Base-by-base conservation (phyloP, 1,139 yeast genomes). In the Yamadazyma blattariae region DNA sequence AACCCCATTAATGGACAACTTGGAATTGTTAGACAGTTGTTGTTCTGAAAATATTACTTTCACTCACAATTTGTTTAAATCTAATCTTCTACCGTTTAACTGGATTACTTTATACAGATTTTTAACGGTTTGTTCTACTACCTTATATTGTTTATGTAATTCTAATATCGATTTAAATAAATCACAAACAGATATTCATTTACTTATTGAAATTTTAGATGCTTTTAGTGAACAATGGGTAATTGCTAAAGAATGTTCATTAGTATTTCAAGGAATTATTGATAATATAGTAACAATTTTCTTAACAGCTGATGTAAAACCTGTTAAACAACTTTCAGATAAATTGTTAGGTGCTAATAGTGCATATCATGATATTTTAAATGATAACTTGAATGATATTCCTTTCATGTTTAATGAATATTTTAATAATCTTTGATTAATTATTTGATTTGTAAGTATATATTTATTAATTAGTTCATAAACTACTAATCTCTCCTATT, bases 81-180 rank as follows among this genome's bases (percentile, higher is more conserved):
- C 67, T 11, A 66, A 63, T 35, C 44, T 67, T 26, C 47, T 72
- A 24, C 78, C 77, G 0, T 48, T 69, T 34, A 71, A 69, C 41
- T 73, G 78, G 78, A 65, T 71, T 20, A 70, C 75, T 1, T 45
- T 71, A 11, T 66, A 69, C 44, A 56, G 74, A 34, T 63, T 73
- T 21, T 44, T 73, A 25, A 64, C 69, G 23, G 62, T 64, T 12
- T 69, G 77, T 45, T 64, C 74, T 16, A 64, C 71, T 2, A 57
- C 72, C 10, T 47, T 72, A 4, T 68, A 62, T 45, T 71, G 77
- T 41, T 42, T 73, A 14, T 65, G 73, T 38, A 67, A 67, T 36
- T 64, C 71, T 62, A 56, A 66, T 27, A 61, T 71, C n/a, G n/a
- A n/a, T n/a, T n/a, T n/a, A n/a, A n/a, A n/a, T n/a, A n/a, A n/a